Base-by-base conservation (phyloP, 345 rosid genomes). In the Microcos paniculata region DNA sequence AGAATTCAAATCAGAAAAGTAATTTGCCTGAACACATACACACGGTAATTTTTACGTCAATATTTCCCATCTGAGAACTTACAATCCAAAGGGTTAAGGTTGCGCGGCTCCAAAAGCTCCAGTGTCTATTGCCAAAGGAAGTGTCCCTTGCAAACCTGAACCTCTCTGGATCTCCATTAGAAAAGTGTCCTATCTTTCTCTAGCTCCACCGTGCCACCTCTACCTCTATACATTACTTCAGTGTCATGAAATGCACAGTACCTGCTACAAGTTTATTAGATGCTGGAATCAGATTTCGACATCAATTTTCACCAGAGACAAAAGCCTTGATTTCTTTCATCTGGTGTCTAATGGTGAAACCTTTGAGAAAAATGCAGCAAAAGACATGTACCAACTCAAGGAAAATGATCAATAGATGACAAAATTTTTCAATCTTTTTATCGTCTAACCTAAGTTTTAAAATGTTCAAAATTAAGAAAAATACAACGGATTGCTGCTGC, bases 141-240 rank as follows among this genome's bases (percentile, higher is more conserved):
- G 99, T 93, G 62, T 95, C 97, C 77, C 96, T 95, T 77, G 99
- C 90, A 78, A 91, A 93, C 73, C 99, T 84, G 80, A 95, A 95
- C 80, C 98, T 91, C 85, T 95, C 94, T 11, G 99, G 99, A 85
- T 95, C 99, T 95, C 76, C 56, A 81, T 42, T 0, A 7, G 33
- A 72, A 31, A 57, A 69, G 52, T 59, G n/a, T n/a, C n/a, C n/a
- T n/a, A n/a, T n/a, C n/a, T n/a, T n/a, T n/a, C n/a, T n/a, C n/a
- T n/a, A n/a, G n/a, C n/a, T n/a, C n/a, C n/a, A n/a, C n/a, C n/a
- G n/a, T n/a, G n/a, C n/a, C n/a, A n/a, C n/a, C n/a, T n/a, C n/a
- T n/a, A n/a, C n/a, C n/a, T n/a, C n/a, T n/a, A n/a, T n/a, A n/a
- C n/a, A n/a, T n/a, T n/a, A 55, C 59, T 19, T n/a, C 59, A 55